Conservation (phyloP, 257 asterid species). For the Ligustrum vulgare region DNA sequence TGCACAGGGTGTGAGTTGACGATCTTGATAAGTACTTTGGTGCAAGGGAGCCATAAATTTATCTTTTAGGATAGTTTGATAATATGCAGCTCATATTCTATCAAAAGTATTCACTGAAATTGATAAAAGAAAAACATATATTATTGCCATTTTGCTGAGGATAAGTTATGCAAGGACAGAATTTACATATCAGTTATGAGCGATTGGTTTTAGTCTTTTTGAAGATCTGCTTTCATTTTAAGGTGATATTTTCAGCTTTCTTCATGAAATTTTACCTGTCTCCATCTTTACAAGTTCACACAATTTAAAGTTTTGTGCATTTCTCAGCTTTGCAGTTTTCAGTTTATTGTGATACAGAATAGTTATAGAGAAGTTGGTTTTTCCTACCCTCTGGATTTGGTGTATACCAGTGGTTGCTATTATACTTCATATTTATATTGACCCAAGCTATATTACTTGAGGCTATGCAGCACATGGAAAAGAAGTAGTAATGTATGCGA, state of each 20-base stretch:
- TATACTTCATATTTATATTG: neutral
- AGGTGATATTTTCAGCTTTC: neutral
- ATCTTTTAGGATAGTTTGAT: neutral
- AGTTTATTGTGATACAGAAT: no score
- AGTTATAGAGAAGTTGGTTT: no score
- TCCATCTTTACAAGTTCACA: neutral
- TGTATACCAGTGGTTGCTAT: neutral
- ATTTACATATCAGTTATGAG: neutral
- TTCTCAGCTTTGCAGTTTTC: no score
- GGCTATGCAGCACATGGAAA: neutral
- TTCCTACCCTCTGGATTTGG: no score
- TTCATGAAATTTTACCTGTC: neutral
- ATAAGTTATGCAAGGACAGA: neutral
- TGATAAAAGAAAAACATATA: neutral
- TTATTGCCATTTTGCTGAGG: neutral
- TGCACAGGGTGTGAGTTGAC: neutral
- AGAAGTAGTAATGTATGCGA: neutral
- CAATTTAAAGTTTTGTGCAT: neutral
- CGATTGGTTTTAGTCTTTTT: neutral
- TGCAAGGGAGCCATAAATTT: neutral
- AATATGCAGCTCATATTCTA: neutral
- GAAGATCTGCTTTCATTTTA: neutral
- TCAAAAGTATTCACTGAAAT: neutral
- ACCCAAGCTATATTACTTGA: neutral
- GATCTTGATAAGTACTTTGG: neutral